Conservation (phyloP, 1,284 basidiomycete genomes). For the Cystobasidium sp. region DNA sequence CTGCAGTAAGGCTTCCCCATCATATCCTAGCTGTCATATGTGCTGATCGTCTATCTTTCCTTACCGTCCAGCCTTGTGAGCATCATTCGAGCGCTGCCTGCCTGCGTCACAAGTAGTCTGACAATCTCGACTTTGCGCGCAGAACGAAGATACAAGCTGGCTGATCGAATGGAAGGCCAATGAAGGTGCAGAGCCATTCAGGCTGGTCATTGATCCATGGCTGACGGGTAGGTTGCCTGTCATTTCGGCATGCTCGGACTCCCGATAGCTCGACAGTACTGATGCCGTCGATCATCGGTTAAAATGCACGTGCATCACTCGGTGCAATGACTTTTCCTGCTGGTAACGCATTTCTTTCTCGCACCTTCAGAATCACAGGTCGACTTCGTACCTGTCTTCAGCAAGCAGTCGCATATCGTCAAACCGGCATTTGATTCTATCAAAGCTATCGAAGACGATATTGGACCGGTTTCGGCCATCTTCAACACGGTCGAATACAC, state of each 20-base stretch:
- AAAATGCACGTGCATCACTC: no score
- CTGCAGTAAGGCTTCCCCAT: not conserved
- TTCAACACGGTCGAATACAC: constrained; percentile 35
- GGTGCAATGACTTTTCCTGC: not conserved
- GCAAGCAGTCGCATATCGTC: constrained; percentile 31
- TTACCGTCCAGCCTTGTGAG: not conserved
- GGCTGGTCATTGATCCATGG: constrained; percentile 40
- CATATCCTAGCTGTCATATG: no score
- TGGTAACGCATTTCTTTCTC: not conserved
- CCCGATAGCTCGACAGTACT: no score
- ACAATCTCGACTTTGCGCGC: not conserved
- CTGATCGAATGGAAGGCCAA: constrained; percentile 14
- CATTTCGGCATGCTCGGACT: not conserved
- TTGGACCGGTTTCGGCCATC: constrained; percentile 27
- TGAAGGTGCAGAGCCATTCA: constrained; percentile 29
- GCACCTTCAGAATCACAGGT: constrained; percentile 13
- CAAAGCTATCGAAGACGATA: constrained; percentile 13
- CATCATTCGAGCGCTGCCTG: not conserved
- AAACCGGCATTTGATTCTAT: constrained; percentile 20
- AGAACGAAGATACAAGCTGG: constrained; percentile 42
- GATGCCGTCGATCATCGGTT: not conserved
- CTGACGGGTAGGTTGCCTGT: constrained; percentile 18
- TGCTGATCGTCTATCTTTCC: not conserved
- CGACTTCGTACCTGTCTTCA: constrained; percentile 41
- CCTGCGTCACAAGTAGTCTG: not conserved